Base-by-base conservation (phyloP, 306 rosid genomes). In the Sicyos edulis region DNA sequence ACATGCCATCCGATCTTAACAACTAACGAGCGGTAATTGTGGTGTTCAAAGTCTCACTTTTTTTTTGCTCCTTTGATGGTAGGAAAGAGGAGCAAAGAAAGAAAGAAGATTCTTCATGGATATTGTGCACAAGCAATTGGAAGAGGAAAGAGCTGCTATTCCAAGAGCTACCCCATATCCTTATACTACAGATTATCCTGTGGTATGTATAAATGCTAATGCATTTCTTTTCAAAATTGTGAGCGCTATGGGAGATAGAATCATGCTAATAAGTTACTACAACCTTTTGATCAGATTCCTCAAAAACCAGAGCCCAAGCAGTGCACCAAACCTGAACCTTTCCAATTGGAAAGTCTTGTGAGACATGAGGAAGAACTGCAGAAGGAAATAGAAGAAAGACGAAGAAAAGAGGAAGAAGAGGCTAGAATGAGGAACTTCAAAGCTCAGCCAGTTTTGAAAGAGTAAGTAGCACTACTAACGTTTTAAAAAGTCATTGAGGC, bases 91-190 rank as follows among this genome's bases (percentile, higher is more conserved):
- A 11, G 86, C 81, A 9, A 84, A 87, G 86, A 95, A 95, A 85
- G 97, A 89, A 75, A 83, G 77, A 80, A 89, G 72, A 81, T 78
- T 91, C 47, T 11, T 77, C 17, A 79, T 77, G 66, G 96, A 86
- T 54, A 87, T 89, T 63, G 57, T 82, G 74, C 89, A 78, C 34
- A 95, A 86, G 76, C 89, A 89, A 45, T 71, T 70, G 71, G 97
- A 95, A 75, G 99, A 91, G 80, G 99, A 91, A 82, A 82, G 80
- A 54, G 85, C 89, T 10, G 86, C 95, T 79, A 71, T 95, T 81
- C 99, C 96, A 22, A 91, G 82, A 84, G 99, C 99, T 76, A 85
- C 76, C 37, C 97, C 97, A 59, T 95, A 95, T 73, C 97, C 99
- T 40, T 95, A 91, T 64, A 95, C 97, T 21, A 95, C 99, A 22